phyloP scores from a whole-genome alignment of 2,329 filamentous ascomycete species.

The Venturia effusa region DNA sequence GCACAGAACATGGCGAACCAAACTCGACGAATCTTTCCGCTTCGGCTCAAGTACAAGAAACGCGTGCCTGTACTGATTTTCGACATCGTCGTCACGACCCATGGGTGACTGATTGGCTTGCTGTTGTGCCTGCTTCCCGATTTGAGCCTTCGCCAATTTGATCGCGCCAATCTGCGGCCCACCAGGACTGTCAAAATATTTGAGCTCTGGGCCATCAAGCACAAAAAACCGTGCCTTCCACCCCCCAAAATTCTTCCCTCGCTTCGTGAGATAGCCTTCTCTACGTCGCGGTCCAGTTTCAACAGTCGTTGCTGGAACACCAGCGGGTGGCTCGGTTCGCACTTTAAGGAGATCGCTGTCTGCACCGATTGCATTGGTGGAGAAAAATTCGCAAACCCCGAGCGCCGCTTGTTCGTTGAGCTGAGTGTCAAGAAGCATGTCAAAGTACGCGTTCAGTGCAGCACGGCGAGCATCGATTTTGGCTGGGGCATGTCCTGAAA shows the following conservation, averaged over 20 bases:
- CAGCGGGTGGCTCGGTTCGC: conserved; percentile 11
- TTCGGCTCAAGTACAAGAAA: conserved; percentile 94
- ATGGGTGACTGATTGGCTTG: conserved; percentile 35
- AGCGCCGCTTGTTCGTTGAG: conserved; percentile 68
- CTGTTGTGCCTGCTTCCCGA: conserved; percentile 76
- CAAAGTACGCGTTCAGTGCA: conserved; percentile 76
- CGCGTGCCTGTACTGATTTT: conserved; percentile 93
- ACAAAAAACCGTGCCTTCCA: conserved; percentile 83
- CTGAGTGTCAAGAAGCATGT: conserved; percentile 70
- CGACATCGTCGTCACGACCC: conserved; percentile 57
- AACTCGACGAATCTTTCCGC: conserved; percentile 79
- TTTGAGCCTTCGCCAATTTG: conserved; percentile 81
- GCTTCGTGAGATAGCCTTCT: conserved; percentile 89
- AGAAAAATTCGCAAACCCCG: conserved; percentile 80
- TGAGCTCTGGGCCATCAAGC: conserved; percentile 59
- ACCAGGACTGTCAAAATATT: conserved; percentile 85
- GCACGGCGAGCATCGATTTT: conserved; percentile 79
- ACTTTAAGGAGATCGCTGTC: conserved; percentile 29
- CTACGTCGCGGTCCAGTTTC: conserved; percentile 58
- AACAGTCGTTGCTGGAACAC: neutral
- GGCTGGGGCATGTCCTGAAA: conserved; percentile 84
- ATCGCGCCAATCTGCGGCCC: conserved; percentile 88
- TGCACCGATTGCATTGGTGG: conserved; percentile 50
- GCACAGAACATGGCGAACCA: conserved; percentile 88
- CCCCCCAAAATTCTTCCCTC: conserved; percentile 95